Percentiles rank a stretch among this genome's conserved stretches.
Conservation (phyloP, 2,329 filamentous ascomycete species). For the Zymoseptoria pseudotritici region DNA sequence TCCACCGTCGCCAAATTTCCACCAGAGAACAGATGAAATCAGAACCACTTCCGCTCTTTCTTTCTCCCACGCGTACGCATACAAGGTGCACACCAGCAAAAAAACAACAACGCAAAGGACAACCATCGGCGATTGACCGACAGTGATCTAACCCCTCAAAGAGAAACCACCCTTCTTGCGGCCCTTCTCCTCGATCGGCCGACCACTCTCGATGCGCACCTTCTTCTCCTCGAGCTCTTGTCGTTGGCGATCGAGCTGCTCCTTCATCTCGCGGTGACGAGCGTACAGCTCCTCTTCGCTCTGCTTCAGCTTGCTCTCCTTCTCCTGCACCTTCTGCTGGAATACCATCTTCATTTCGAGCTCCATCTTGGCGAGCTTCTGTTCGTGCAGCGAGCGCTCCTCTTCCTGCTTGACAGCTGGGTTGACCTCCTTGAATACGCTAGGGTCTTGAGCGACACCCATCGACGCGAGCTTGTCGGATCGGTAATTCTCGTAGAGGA, state of each 20-base stretch:
- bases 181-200: conserved; percentile 93
- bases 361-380: conserved; percentile 99
- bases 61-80: background rate
- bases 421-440: conserved; percentile 99
- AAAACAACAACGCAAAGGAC: background rate
- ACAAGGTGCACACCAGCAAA: background rate
- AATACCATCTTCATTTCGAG: conserved; percentile 99
- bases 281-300: conserved; percentile 98
- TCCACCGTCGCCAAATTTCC: background rate
- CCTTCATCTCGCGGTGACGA: conserved; percentile 99
- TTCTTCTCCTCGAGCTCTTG: conserved; percentile 98
- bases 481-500: conserved; percentile 98
- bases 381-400: conserved; percentile 94
- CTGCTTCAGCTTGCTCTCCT: conserved; percentile 99
- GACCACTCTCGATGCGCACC: conserved; percentile 82
- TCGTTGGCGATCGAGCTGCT: conserved; percentile 93
- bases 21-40: background rate
- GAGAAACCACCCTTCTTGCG: conserved; percentile 97
- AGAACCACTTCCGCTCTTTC: background rate
- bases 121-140: background rate
- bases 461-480: conserved; percentile 98
- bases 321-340: conserved; percentile 99
- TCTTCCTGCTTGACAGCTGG: conserved; percentile 99
- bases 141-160: conserved; percentile 52
- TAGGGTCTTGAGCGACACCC: conserved; percentile 97